Percentiles rank a stretch among this genome's conserved stretches.
Evolutionary conservation across 768 basidiomycete genomes (phyloP).

Genomic region (Trametes coccinea): DNA sequence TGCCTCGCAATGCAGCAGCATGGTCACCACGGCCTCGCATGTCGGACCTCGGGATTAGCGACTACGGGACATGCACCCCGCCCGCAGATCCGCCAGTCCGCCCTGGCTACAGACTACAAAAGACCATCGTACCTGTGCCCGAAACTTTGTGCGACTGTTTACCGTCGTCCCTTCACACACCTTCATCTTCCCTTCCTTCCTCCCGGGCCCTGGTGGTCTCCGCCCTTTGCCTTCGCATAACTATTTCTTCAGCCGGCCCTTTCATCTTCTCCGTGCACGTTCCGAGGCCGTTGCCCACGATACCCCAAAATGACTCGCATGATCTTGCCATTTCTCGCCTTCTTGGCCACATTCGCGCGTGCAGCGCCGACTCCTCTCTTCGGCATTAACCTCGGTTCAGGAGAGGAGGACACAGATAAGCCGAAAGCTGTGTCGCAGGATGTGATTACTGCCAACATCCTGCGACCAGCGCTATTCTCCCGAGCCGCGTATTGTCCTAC

Average conservation of each 20-base stretch:
- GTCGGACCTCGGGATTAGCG: background rate
- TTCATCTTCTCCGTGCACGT: too few relatives aligned
- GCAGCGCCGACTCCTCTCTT: conserved; percentile 24
- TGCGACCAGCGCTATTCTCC: conserved; percentile 28
- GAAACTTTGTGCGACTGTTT: background rate
- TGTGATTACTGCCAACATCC: conserved; percentile 20
- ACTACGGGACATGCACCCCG: background rate
- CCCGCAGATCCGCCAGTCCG: background rate
- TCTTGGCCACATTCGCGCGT: conserved; percentile 16
- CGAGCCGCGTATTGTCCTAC: conserved; percentile 32
- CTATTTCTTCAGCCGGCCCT: background rate
- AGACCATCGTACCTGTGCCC: background rate
- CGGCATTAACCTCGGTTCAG: conserved; percentile 23
- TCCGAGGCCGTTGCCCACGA: too few relatives aligned
- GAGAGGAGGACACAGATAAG: conserved; percentile 9
- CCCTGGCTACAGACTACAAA: conserved; percentile 7
- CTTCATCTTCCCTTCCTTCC: background rate
- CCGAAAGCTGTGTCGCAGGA: conserved; percentile 24
- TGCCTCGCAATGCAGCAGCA: conserved; percentile 1
- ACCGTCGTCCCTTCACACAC: conserved; percentile 1
- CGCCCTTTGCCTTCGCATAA: background rate
- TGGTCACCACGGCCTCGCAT: background rate
- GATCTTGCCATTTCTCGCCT: conserved; percentile 13
- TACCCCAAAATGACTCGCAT: conserved; percentile 11
- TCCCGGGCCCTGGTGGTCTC: conserved; percentile 24